Base-by-base conservation (phyloP, 2,329 filamentous ascomycete genomes). In the Stemphylium beticola region DNA sequence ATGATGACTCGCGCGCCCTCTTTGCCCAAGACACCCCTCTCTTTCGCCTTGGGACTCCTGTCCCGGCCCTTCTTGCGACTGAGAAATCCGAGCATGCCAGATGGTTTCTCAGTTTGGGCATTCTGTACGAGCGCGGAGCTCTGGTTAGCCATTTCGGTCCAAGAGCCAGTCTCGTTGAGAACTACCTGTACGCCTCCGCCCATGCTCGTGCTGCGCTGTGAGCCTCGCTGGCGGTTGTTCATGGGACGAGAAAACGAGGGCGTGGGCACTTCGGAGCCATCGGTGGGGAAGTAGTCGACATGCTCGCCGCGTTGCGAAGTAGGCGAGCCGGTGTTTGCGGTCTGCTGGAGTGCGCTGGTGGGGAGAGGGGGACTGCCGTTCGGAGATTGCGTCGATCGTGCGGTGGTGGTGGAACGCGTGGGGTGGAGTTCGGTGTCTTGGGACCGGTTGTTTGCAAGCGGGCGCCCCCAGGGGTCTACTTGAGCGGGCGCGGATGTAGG, bases 21-120 rank as follows among this genome's bases (percentile, higher is more conserved):
- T 73, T 98, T 98, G 53, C 95, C 95, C 54, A 99, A 73, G 7
- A 99, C 93, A 54, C 95, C 95, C 50, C 92, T 85, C 78, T 98
- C 93, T 74, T 92, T 93, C 22, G 93, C 93, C 78, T 96, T 97
- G 1, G 95, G 95, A 73, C 92, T 97, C 75, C 92, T 87, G 50
- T 92, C 92, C 60, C 93, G 83, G 24, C 93, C 92, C 79, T 91
- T 96, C 79, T 96, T 96, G 68, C 93, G 84, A 61, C 85, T 91
- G 57, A 98, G 81, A 74, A 99, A 96, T 1, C 92, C 91, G 62
- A 98, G 88, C 83, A 97, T 93, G 47, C 93, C 91, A 15, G 88
- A 87, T n/a, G 87, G 85, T 61, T 72, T 74, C 43, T 83, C 73
- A 42, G 62, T 66, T 49, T 68, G 67, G 24, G 68, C 66, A 26